Conservation (phyloP, 352 stramenopile species). For the Globisporangium abappressorium region DNA sequence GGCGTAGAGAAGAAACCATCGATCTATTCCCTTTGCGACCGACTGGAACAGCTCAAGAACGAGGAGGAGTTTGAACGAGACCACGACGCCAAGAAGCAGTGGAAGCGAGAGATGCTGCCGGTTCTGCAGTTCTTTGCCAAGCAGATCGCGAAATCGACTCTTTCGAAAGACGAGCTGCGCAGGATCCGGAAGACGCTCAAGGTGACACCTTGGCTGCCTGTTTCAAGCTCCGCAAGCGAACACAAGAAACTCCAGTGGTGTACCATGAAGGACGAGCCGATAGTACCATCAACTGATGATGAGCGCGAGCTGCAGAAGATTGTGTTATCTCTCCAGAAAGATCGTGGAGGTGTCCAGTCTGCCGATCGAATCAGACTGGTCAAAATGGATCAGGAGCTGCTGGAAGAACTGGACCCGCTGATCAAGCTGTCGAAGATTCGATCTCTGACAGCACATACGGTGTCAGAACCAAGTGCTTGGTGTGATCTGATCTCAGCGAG, state of each 20-base stretch:
- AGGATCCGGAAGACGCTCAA: conserved; percentile 48
- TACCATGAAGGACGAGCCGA: conserved; percentile 28
- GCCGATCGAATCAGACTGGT: conserved; percentile 26
- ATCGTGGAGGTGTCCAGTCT: conserved; percentile 1
- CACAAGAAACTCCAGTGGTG: conserved; percentile 20
- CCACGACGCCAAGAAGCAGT: conserved; percentile 19
- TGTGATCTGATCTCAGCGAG: conserved; percentile 20
- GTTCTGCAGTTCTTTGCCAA: conserved; percentile 40
- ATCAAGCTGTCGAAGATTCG: conserved; percentile 33
- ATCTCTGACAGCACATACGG: conserved; percentile 24
- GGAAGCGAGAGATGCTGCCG: conserved; percentile 39
- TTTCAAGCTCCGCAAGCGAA: conserved; percentile 11
- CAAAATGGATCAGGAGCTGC: conserved; percentile 22
- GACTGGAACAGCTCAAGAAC: conserved; percentile 18
- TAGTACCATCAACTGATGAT: conserved; percentile 26
- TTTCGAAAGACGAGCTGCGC: conserved; percentile 39
- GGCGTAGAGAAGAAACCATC: conserved; percentile 64
- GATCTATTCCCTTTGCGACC: conserved; percentile 39
- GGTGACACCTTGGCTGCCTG: conserved; percentile 33
- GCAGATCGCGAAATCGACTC: conserved; percentile 37
- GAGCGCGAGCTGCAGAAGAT: conserved; percentile 45
- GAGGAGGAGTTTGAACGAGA: neutral
- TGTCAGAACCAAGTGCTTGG: conserved; percentile 31
- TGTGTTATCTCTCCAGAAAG: conserved; percentile 26
- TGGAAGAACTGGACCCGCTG: conserved; percentile 29